A percentile compares a stretch with the other conserved stretches of the same genome.
phyloP scores from a whole-genome alignment of 768 basidiomycete species.

The Pleurotus ostreatus region DNA sequence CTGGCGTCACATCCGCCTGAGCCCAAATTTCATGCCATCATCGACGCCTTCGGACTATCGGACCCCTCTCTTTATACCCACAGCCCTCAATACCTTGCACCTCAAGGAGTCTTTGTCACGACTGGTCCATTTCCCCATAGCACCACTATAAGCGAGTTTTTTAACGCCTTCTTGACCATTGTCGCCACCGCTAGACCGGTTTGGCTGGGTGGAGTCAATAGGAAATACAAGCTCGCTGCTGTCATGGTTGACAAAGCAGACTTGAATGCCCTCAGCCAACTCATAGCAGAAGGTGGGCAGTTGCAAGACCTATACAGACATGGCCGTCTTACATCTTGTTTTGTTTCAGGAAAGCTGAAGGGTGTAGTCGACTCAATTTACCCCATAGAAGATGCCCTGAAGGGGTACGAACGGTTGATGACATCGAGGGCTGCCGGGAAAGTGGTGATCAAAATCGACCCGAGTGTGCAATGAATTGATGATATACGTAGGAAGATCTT shows the following conservation, averaged over 20 bases:
- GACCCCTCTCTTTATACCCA: slow-evolving; percentile 36
- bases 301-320: background rate
- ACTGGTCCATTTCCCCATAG: slow-evolving; percentile 32
- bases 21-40: slow-evolving; percentile 39
- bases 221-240: slow-evolving; percentile 26
- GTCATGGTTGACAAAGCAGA: slow-evolving; percentile 7
- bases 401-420: slow-evolving; percentile 50
- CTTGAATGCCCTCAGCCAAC: slow-evolving; percentile 2
- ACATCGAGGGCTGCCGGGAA: slow-evolving; percentile 48
- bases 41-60: slow-evolving; percentile 40
- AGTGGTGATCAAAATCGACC: slow-evolving; percentile 34
- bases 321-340: background rate
- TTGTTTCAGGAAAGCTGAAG: slow-evolving; percentile 35
- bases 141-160: slow-evolving; percentile 16
- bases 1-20: slow-evolving; percentile 31
- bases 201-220: slow-evolving; percentile 38
- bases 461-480: background rate
- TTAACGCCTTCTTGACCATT: slow-evolving; percentile 18
- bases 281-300: slow-evolving; percentile 8
- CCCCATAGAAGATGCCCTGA: slow-evolving; percentile 31
- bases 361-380: slow-evolving; percentile 44
- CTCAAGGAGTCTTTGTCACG: slow-evolving; percentile 37
- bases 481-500: too few species aligned
- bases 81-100: slow-evolving; percentile 37
- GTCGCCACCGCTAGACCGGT: slow-evolving; percentile 25